Base-by-base conservation (phyloP, 78 protist genomes). In the Speleostelium caveatum region DNA sequence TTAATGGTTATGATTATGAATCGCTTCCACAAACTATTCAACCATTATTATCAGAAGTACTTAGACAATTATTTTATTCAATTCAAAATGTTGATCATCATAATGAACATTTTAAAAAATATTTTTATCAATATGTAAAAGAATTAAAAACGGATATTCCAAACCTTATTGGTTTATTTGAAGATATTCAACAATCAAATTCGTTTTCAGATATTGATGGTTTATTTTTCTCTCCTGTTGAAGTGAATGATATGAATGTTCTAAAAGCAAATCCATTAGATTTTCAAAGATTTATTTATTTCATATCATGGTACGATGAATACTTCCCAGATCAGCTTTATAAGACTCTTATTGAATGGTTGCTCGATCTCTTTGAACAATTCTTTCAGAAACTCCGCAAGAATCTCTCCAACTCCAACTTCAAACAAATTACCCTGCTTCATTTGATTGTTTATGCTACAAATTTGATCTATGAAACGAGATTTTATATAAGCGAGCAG, bases 391-490 rank as follows among this genome's bases (percentile, higher is more conserved):
- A 33, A 17, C 28, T 69, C 21, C 36, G 42, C 36, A 24, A 26
- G 5, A 33, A 69, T 28, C 4, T 24, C 4, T 21, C 21, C 22
- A 24, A 32, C 0, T 0, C 4, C 17, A 6, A 26, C 1, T 69
- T 59, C 0, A 24, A 19, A 14, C n/a, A 19, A 17, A 69, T 69
- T 42, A 42, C 59, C 3, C 36, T 65, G 36, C 36, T 65, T 36
- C 75, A 69, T 69, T 42, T 69, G 2, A 6, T 42, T 12, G 75
- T 69, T n/a, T 69, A 26, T 45, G 22, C 35, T 38, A 26, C 42
- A 12, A 69, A 69, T 42, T 69, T 69, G 36, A 69, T 69, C 21
- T 69, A 33, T 42, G 75, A 69, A 42, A 69, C 75, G 1, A 59
- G 42, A 24, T 42, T 28, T 42, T 59, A 42, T 21, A 33, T 24